These are phyloP conservation scores for Nannochloropsis gaditana DNA, from an alignment of 108 stramenopile species.

Conservation along the genomic window DNA sequence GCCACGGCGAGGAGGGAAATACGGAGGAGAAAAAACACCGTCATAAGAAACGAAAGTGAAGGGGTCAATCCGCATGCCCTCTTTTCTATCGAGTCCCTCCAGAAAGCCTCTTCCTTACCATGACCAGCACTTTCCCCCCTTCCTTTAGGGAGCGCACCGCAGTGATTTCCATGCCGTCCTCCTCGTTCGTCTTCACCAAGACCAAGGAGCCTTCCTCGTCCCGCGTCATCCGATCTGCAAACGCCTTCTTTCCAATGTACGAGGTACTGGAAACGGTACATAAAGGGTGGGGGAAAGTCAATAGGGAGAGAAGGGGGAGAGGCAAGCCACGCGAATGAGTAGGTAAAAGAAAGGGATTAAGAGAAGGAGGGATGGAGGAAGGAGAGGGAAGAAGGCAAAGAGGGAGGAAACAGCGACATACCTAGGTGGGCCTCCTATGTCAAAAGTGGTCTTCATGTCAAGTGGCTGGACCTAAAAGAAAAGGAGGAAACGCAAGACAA, in stretches of 20 bases:
- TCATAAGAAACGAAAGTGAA: too few species aligned
- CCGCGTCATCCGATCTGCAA: not conserved
- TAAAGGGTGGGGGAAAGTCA: too few species aligned
- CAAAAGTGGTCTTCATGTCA: not conserved
- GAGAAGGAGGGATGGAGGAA: not conserved
- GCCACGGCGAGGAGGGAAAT: too few species aligned
- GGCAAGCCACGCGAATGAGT: not conserved
- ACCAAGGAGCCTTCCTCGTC: not conserved
- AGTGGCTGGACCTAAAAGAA: not conserved
- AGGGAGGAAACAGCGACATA: not conserved
- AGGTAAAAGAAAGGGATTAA: not conserved
- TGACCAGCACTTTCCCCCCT: not conserved
- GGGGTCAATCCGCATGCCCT: too few species aligned
- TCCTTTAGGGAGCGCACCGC: not conserved
- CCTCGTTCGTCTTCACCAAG: not conserved
- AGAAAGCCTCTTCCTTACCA: not conserved
- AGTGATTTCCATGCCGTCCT: constrained; percentile 13
- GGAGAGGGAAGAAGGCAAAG: not conserved
- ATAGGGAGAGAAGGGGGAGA: not conserved
- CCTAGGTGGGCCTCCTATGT: not conserved
- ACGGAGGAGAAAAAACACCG: too few species aligned
- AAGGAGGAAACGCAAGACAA: not conserved
- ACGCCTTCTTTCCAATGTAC: not conserved
- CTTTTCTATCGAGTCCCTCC: too few species aligned
- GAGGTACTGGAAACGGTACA: not conserved